Percentiles rank a stretch among this genome's conserved stretches.
phyloP scores from a whole-genome alignment of 495 filamentous ascomycete species.

The Astrothelium subdiscretum region DNA sequence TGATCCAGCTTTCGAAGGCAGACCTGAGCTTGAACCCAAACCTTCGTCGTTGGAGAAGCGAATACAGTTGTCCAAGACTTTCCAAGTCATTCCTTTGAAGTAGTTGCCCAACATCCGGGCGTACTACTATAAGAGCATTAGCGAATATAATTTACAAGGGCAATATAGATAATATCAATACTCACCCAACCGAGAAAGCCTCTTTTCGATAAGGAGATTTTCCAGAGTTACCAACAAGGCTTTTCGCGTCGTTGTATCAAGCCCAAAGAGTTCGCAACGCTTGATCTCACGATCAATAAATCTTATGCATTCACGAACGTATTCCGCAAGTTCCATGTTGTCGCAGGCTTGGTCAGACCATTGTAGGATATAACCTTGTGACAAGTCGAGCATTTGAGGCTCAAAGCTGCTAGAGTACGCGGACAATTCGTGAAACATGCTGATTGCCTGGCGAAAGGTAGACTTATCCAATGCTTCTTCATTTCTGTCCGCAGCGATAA shows the following conservation, averaged over 20 bases:
- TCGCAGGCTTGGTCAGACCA: constrained; percentile 53
- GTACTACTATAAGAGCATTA: not conserved
- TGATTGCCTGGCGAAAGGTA: constrained; percentile 58
- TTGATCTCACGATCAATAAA: constrained; percentile 59
- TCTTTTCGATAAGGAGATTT: constrained; percentile 52
- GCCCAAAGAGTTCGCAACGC: constrained; percentile 64
- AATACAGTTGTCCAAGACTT: constrained; percentile 65
- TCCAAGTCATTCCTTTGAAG: constrained; percentile 52
- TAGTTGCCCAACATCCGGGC: not conserved
- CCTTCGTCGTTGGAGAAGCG: constrained; percentile 52
- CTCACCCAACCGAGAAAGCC: constrained; percentile 15
- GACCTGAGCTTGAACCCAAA: constrained; percentile 53
- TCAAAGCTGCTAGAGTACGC: constrained; percentile 74
- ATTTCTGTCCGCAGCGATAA: constrained; percentile 61
- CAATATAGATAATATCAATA: constrained; percentile 4
- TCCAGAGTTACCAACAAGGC: constrained; percentile 61
- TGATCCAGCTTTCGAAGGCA: constrained; percentile 70
- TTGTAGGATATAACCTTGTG: constrained; percentile 47
- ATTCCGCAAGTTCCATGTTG: constrained; percentile 49
- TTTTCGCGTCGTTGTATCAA: constrained; percentile 71
- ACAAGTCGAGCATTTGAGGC: constrained; percentile 54
- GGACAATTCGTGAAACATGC: constrained; percentile 69
- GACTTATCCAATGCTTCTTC: constrained; percentile 38
- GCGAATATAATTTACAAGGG: constrained; percentile 43
- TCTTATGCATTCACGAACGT: constrained; percentile 52